A percentile compares a stretch with the other conserved stretches of the same genome.
phyloP scores from a whole-genome alignment of 2,329 filamentous ascomycete species.

The Pseudogymnoascus verrucosus region DNA sequence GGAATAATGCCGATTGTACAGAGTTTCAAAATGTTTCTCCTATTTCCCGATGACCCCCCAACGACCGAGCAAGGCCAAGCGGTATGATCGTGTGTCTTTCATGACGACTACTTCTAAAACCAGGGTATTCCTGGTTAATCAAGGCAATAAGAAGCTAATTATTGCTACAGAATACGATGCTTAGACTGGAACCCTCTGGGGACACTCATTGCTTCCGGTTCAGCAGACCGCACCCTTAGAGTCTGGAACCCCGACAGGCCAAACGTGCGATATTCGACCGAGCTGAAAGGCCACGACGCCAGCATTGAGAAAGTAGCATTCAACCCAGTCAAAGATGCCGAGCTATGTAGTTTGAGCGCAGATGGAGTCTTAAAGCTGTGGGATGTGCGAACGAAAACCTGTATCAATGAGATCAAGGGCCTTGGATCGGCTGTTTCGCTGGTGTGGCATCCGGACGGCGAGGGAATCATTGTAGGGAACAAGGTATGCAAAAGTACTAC shows the following conservation, averaged over 20 bases:
- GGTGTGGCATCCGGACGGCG: constrained; percentile 66
- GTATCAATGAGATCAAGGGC: constrained; percentile 60
- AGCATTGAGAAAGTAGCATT: constrained; percentile 69
- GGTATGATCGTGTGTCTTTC: background rate
- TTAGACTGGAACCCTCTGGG: constrained; percentile 88
- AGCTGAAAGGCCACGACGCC: constrained; percentile 59
- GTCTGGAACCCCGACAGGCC: constrained; percentile 77
- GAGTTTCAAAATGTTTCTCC: background rate
- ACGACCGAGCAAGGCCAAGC: background rate
- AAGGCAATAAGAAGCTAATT: background rate
- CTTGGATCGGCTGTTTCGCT: constrained; percentile 62
- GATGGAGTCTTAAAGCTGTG: constrained; percentile 72
- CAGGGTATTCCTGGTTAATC: background rate
- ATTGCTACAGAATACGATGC: constrained; percentile 54
- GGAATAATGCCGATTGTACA: background rate
- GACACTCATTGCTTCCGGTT: constrained; percentile 74
- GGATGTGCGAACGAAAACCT: constrained; percentile 68
- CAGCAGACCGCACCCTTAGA: constrained; percentile 60
- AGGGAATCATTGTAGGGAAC: constrained; percentile 62
- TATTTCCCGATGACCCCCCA: background rate
- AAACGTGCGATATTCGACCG: constrained; percentile 65
- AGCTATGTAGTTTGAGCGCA: constrained; percentile 65
- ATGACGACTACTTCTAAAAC: background rate
- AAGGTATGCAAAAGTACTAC: constrained; percentile 43
- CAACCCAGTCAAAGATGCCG: constrained; percentile 67